Conservation (phyloP, 208 protist genomes). For the Crithidia mellificae region DNA sequence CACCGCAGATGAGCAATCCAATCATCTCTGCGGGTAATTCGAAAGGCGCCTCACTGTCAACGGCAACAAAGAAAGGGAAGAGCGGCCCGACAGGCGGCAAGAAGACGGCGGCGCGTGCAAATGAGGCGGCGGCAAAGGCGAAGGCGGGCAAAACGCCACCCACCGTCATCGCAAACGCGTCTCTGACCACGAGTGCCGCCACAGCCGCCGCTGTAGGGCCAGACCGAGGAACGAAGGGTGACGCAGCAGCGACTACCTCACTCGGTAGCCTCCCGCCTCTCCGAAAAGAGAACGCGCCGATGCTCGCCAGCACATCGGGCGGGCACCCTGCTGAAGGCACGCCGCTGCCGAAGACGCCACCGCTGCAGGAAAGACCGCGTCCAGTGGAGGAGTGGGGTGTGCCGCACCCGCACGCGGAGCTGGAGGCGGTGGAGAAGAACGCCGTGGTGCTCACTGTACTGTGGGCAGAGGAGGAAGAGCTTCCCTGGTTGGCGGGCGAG, state of each 20-base stretch:
- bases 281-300: neutral
- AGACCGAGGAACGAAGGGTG: too few relatives aligned
- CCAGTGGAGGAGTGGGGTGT: constrained; percentile 60
- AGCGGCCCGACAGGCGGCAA: neutral
- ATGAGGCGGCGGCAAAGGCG: neutral
- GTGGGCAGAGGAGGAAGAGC: constrained; percentile 28
- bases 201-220: too few relatives aligned
- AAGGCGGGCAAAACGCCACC: neutral
- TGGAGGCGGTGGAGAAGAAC: constrained; percentile 81
- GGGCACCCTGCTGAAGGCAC: neutral
- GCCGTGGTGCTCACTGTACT: constrained; percentile 58
- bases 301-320: too few relatives aligned
- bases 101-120: constrained; percentile 1
- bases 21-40: neutral
- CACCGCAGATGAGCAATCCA: neutral
- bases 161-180: neutral
- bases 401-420: constrained; percentile 29
- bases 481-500: neutral
- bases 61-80: neutral
- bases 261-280: neutral
- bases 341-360: constrained; percentile 17
- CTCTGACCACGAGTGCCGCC: neutral
- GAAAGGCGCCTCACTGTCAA: neutral
- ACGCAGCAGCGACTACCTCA: neutral
- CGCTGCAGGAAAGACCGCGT: constrained; percentile 19